Base-by-base conservation (phyloP, 768 basidiomycete genomes). In the Mycena galericulata region DNA sequence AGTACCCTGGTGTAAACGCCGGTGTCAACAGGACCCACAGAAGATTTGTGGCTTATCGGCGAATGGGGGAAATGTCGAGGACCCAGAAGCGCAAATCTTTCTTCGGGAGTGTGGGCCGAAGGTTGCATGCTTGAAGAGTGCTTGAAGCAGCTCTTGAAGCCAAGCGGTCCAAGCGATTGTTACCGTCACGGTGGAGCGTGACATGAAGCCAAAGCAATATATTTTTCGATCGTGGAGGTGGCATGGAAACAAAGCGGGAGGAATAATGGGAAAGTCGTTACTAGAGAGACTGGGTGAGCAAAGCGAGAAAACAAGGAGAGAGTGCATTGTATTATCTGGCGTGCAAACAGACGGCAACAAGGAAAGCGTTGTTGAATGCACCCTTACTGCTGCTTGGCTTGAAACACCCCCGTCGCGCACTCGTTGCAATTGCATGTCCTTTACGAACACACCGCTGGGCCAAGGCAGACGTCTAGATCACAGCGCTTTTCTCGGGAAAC, bases 401-500 rank as follows among this genome's bases (percentile, higher is more conserved):
- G 71, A 61, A 60, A 64, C 57, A 57, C 54, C 47, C n/a, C n/a
- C n/a, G n/a, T n/a, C 57, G 22, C 38, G 45, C 61, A 62, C 59
- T 57, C 70, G 56, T 60, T 62, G 63, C 73, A 70, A 77, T 76
- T 82, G 84, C 86, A 95, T 95, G 93, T 94, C 92, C 81, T 95
- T 95, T 89, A 86, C 91, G 78, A 87, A 89, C 79, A 94, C 93
- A 78, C 92, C 93, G 64, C 81, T 94, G 72, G 91, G 90, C 82
- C 90, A 93, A 89, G 91, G 90, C 84, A 91, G 92, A 87, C 90
- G 93, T 83, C 88, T 94, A 78, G 92, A 93, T 87, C 92, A 91
- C 78, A 83, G 84, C 78, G 86, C 91, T 56, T 94, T 95, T 76
- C 88, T 93, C 78, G 90, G 89, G 67, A 92, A 91, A 83, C 79